Base-by-base conservation (phyloP, 2,329 filamentous ascomycete genomes). In the Fusarium ambrosium region DNA sequence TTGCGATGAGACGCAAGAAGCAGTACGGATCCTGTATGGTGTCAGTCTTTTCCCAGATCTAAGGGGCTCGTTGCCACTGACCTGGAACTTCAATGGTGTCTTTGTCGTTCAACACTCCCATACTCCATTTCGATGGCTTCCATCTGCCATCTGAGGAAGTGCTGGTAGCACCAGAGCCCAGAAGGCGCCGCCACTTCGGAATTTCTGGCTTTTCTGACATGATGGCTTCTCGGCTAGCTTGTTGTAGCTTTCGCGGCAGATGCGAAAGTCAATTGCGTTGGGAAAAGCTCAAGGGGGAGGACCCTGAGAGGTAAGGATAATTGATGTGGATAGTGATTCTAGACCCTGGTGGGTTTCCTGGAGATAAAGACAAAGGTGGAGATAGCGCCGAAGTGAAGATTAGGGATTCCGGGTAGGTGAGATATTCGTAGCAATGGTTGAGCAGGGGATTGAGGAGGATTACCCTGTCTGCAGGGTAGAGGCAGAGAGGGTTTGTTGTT, bases 71-170 rank as follows among this genome's bases (percentile, higher is more conserved):
- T 22, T 34, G 24, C 56, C 20, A 62, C 89, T 73, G 85, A 95
- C 94, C 94, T 75, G 95, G 95, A 14, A 98, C 95, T 84, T 97
- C 94, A 72, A 97, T 93, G 0, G 95, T 98, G 67, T 92, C 82
- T 58, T 86, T 90, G 78, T 97, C 94, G 79, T 95, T 95, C 73
- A 98, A 82, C 29, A 98, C 94, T n/a, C 95, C 95, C 85, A 97
- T 86, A 59, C 85, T 89, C 90, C 89, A 91, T 82, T 80, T 87
- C 8, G 85, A 80, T 29, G 76, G 79, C 9, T 70, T 72, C 18
- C 67, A 63, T 16, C 62, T 53, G 48, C 69, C 70, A 37, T 72
- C 68, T 32, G 68, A 68, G 41, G 22, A 27, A 62, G 69, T 37
- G 45, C 29, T 48, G 10, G 67, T 22, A 9, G 71, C 62, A 43